Evolutionary conservation across 768 basidiomycete genomes (phyloP).

Genomic region (Mycena maculata): DNA sequence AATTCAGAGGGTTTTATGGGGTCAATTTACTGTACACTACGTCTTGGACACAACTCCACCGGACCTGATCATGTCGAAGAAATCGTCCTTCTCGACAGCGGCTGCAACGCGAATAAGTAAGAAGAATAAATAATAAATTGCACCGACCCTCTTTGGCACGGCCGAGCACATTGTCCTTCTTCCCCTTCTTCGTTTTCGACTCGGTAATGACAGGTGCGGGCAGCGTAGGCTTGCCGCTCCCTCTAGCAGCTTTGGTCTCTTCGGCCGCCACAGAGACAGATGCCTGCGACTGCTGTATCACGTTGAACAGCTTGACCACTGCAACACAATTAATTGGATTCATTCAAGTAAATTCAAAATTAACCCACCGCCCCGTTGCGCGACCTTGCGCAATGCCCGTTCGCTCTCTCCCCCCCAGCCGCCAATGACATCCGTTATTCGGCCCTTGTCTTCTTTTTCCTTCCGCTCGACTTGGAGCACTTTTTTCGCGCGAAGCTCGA

Average conservation of each 20-base stretch:
- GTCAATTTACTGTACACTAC: no score
- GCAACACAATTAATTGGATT: constrained; percentile 1
- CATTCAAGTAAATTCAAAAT: neutral
- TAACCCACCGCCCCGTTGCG: constrained; percentile 80
- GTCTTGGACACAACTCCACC: constrained; percentile 83
- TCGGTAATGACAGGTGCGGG: constrained; percentile 68
- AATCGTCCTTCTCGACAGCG: constrained; percentile 74
- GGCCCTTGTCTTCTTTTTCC: constrained; percentile 77
- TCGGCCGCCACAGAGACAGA: constrained; percentile 63
- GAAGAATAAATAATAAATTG: neutral
- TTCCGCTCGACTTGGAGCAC: constrained; percentile 77
- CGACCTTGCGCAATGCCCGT: constrained; percentile 82
- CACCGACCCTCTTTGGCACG: constrained; percentile 68
- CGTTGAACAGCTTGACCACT: constrained; percentile 91
- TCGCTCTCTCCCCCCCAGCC: constrained; percentile 92
- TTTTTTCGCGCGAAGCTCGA: constrained; percentile 78
- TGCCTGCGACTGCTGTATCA: constrained; percentile 84
- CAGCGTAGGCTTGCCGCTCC: constrained; percentile 79
- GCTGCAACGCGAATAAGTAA: constrained; percentile 49
- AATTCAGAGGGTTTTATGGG: no score
- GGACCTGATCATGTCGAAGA: constrained; percentile 86
- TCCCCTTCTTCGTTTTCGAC: constrained; percentile 56
- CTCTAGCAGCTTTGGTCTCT: constrained; percentile 69
- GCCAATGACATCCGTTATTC: constrained; percentile 78
- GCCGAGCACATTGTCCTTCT: constrained; percentile 65